Base-by-base conservation (phyloP, 371 early-diverging fungal species). In the Syncephalastrum racemosum region DNA sequence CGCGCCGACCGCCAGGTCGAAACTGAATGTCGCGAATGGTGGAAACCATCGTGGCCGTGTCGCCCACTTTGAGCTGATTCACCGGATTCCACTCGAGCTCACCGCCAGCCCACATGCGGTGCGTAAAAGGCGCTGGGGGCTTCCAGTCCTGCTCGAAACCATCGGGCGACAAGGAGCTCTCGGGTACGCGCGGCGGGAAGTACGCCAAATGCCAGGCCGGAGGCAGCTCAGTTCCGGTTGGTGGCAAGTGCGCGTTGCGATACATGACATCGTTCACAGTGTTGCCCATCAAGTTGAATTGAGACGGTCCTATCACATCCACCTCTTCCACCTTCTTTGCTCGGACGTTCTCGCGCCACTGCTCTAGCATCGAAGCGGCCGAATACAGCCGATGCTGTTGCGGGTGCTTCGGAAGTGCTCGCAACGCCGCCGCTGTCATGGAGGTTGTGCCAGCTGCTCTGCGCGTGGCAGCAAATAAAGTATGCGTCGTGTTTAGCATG, bases 81-180 rank as follows among this genome's bases (percentile, higher is more conserved):
- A 59, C 58, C 8, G 70, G 63, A 44, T 73, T 76, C 71, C 81
- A 88, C 49, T 78, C 73, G 8, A 92, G 72, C 19, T 75, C 74
- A 5, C 90, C 93, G 27, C 91, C 90, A 4, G 90, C 93, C 93
- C 92, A 93, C 81, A 92, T 87, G 14, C 93, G 83, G 49, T 81
- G 81, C 39, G 66, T 44, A 50, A 82, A 92, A 4, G 91, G 90
- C 8, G 58, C 70, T 0, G 93, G 92, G 4, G 93, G 93, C 0
- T 80, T 71, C 64, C 85, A 85, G 27, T 75, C 80, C 40, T 74
- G 68, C 46, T 86, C 84, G 65, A 88, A 91, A 1, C 94, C 93
- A 64, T 93, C 94, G 6, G 77, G 54, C 8, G 90, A 79, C 10
- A 93, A 77, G 40, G 83, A 75, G 8, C 47, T 50, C 62, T 92